A percentile compares a stretch with the other conserved stretches of the same genome.
phyloP scores from a whole-genome alignment of 192 early-diverging fungal genomes.

The Mortierella hygrophila region DNA sequence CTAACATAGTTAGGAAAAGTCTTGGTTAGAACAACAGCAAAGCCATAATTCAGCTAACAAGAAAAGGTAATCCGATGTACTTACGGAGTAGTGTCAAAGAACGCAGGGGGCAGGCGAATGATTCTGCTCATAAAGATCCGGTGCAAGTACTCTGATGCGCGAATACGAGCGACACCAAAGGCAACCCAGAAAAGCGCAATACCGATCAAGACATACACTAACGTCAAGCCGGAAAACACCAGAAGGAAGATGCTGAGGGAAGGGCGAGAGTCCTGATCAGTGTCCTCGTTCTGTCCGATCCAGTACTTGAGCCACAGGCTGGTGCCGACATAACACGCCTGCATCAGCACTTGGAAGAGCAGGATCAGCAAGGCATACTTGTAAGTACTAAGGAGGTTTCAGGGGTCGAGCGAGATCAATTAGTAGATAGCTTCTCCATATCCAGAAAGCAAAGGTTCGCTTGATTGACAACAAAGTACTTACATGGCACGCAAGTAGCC shows the following conservation, averaged over 20 bases:
- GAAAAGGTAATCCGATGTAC: conserved; percentile 24
- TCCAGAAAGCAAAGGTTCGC: conserved; percentile 48
- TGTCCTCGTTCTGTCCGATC: conserved; percentile 57
- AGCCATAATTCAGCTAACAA: conserved; percentile 16
- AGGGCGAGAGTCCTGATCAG: conserved; percentile 67
- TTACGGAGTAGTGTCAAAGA: conserved; percentile 40
- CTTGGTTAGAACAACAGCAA: not conserved
- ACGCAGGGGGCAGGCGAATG: conserved; percentile 24
- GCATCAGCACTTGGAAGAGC: conserved; percentile 54
- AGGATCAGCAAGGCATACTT: conserved; percentile 62
- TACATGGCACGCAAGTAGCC: conserved; percentile 34
- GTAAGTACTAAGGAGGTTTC: not conserved
- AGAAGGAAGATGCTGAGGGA: conserved; percentile 18
- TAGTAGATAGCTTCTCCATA: conserved; percentile 62
- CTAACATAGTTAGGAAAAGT: conserved; percentile 49
- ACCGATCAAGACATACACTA: not conserved
- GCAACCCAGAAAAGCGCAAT: conserved; percentile 21
- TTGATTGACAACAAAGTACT: not conserved
- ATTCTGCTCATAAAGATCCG: conserved; percentile 7
- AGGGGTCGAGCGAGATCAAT: not conserved
- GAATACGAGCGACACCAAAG: conserved; percentile 23
- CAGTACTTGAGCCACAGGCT: conserved; percentile 75
- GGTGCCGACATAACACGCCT: conserved; percentile 60
- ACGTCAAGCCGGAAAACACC: conserved; percentile 19
- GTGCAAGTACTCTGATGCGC: conserved; percentile 18